Conservation (phyloP, 2,329 filamentous ascomycete species). For the Neurospora sp. region DNA sequence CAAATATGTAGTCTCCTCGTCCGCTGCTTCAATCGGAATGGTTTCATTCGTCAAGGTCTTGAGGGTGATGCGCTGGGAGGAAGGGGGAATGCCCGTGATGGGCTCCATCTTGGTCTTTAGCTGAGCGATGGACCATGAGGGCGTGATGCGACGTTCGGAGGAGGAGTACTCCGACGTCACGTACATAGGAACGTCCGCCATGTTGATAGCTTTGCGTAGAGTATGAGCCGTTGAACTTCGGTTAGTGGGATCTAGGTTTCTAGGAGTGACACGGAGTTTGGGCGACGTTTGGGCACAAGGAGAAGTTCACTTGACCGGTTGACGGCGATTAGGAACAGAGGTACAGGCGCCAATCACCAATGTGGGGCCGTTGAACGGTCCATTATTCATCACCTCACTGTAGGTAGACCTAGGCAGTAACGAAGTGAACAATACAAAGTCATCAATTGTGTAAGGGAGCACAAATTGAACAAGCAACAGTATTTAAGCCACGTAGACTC, state of each 20-base stretch:
- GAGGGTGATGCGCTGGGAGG: constrained; percentile 65
- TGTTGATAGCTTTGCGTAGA: constrained; percentile 23
- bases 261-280: background rate
- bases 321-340: background rate
- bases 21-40: constrained; percentile 55
- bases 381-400: background rate
- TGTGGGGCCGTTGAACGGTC: background rate
- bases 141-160: constrained; percentile 84
- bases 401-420: background rate
- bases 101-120: constrained; percentile 84
- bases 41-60: constrained; percentile 52
- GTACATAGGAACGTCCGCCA: constrained; percentile 66
- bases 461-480: background rate
- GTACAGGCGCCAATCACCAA: background rate
- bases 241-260: background rate
- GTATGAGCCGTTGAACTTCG: background rate
- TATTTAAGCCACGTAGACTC: background rate
- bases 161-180: constrained; percentile 67
- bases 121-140: constrained; percentile 79
- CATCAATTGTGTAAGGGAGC: background rate
- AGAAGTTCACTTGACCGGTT: background rate
- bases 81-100: constrained; percentile 82
- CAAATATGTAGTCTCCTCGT: constrained; percentile 63
- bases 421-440: background rate
- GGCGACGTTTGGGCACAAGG: background rate